A percentile compares a stretch with the other conserved stretches of the same genome.
phyloP scores from a whole-genome alignment of 352 stramenopile species.

The Phytophthora aleatoria region DNA sequence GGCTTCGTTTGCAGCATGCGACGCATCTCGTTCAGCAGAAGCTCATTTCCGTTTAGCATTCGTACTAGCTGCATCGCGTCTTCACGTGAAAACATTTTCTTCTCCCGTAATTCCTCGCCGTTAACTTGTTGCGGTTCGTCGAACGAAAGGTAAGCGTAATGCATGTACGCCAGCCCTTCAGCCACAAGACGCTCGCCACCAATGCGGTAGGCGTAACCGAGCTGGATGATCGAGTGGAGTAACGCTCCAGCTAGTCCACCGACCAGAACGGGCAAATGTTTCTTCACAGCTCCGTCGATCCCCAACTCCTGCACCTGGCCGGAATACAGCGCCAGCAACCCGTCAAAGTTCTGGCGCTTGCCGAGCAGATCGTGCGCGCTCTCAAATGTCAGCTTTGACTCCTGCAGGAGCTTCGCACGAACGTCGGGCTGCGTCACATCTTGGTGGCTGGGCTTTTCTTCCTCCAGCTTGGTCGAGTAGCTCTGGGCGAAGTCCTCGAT shows the following conservation, averaged over 20 bases:
- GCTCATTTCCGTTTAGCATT: slow-evolving; percentile 21
- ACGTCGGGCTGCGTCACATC: slow-evolving; percentile 23
- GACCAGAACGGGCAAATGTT: slow-evolving; percentile 41
- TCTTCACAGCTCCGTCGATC: slow-evolving; percentile 37
- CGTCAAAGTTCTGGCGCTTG: slow-evolving; percentile 43
- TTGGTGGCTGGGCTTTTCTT: slow-evolving; percentile 14
- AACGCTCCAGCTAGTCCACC: slow-evolving; percentile 44
- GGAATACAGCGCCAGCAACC: slow-evolving; percentile 34
- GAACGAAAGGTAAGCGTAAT: slow-evolving; percentile 43
- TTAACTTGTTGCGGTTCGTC: slow-evolving; percentile 24
- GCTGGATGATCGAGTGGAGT: slow-evolving; percentile 46
- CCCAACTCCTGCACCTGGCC: slow-evolving; percentile 32
- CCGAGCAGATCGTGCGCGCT: slow-evolving; percentile 24
- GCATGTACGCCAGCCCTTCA: slow-evolving; percentile 48
- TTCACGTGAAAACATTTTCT: slow-evolving; percentile 25
- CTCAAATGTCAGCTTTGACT: slow-evolving; percentile 31
- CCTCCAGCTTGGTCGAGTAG: slow-evolving; percentile 39
- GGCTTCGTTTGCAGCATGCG: slow-evolving; percentile 31
- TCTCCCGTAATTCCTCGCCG: slow-evolving; percentile 18
- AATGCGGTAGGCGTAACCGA: slow-evolving; percentile 47
- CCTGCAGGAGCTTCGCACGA: slow-evolving; percentile 11
- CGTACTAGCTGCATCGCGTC: slow-evolving; percentile 30
- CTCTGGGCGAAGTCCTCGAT: slow-evolving; percentile 31
- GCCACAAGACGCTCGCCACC: slow-evolving; percentile 38
- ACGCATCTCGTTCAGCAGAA: slow-evolving; percentile 33